Base-by-base conservation (phyloP, 495 filamentous ascomycete species). In the Aspergillus sparsus region DNA sequence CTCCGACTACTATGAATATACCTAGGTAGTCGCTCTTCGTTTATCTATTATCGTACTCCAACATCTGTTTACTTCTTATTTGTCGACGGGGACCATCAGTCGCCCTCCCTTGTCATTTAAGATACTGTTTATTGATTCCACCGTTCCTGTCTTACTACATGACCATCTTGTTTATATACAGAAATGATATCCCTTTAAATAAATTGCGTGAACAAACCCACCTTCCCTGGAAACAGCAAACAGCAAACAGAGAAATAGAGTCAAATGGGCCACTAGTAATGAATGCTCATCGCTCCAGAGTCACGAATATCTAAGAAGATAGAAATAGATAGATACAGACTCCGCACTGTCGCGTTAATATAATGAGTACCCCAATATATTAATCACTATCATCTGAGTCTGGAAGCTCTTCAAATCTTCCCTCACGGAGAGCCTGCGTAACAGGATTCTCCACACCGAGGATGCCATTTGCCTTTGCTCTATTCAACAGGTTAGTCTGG, bases 361-460 rank as follows among this genome's bases (percentile, higher is more conserved):
- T 10, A 64, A 39, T 16, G 15, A 41, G n/a, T 41, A n/a, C 3
- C 8, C 32, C 54, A 39, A 21, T 44, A 55, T 34, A 16, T 70
- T 53, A 77, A 46, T 80, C 77, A 49, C 75, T 78, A 46, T 78
- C 64, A 50, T 80, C 66, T 49, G 77, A 75, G 50, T 80, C 78
- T 7, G 77, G 60, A 7, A 80, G 49, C 62, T 97, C 91, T 71
- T 95, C 83, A 53, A 98, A 85, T 56, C 91, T 79, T 7, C 94
- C 94, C 66, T 90, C 85, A 31, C 85, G 82, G 18, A 88, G 68
- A 3, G 93, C 92, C 62, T 87, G 82, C 49, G 83, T 81, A 8
- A 98, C 86, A 7, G 94, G 94, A 66, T 98, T 97, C 74, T 92
- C 83, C 2, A 93, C 89, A 55, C 85, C 82, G 49, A 98, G 82